Evolutionary conservation across 2,329 filamentous ascomycete species (phyloP).

Genomic region (Diaporthe destruens): DNA sequence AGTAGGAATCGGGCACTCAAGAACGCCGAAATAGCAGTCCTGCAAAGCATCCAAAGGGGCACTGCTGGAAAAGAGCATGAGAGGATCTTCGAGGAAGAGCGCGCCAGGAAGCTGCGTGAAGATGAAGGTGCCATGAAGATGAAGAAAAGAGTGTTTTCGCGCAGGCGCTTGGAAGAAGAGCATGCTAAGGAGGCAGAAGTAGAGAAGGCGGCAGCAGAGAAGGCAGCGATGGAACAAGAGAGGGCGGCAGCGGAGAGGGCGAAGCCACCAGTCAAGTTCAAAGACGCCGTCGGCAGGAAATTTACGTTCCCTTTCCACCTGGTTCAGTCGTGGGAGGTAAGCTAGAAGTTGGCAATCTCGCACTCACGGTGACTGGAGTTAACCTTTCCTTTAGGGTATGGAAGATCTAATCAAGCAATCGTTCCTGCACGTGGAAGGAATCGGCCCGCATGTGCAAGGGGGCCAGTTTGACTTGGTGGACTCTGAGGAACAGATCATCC

Average conservation of each 20-base stretch:
- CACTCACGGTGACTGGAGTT: neutral
- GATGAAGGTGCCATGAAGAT: neutral
- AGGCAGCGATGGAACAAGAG: neutral
- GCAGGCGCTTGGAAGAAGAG: neutral
- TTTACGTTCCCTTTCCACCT: neutral
- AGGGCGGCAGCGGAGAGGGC: neutral
- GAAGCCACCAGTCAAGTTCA: neutral
- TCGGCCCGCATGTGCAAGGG: neutral
- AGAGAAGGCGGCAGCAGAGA: neutral
- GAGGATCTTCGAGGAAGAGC: no score
- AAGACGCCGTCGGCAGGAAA: neutral
- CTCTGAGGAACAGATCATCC: neutral
- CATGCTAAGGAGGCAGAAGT: neutral
- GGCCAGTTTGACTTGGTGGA: neutral
- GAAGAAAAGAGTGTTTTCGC: neutral
- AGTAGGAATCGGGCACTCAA: neutral
- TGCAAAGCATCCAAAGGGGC: neutral
- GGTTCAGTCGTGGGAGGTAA: neutral
- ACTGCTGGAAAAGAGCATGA: neutral
- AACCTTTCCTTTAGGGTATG: neutral
- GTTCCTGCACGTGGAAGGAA: neutral
- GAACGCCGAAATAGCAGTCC: neutral
- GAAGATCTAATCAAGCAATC: neutral
- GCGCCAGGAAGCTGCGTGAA: neutral
- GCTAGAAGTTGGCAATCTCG: neutral